Evolutionary conservation across 2,329 filamentous ascomycete genomes (phyloP).

Genomic region (Ceratocystis cacaofunesta): DNA sequence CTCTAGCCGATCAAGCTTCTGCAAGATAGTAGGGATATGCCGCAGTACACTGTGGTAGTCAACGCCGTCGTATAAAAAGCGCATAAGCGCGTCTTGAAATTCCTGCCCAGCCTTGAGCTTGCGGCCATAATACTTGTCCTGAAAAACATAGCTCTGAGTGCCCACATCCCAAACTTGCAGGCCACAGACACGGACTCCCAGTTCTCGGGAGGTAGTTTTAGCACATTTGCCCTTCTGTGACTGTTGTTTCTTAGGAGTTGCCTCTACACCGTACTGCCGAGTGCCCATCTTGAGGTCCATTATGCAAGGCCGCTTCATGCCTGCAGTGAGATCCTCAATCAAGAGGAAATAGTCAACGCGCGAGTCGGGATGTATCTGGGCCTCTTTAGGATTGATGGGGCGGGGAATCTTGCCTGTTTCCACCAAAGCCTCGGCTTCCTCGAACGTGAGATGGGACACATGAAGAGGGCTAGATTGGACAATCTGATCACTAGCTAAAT

Average conservation of each 20-base stretch:
- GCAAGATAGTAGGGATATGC: constrained; percentile 75
- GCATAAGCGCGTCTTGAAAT: constrained; percentile 74
- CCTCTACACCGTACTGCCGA: constrained; percentile 87
- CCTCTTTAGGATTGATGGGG: constrained; percentile 64
- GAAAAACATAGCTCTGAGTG: constrained; percentile 75
- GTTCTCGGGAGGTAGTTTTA: constrained; percentile 74
- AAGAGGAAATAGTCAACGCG: constrained; percentile 87
- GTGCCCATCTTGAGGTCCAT: constrained; percentile 99
- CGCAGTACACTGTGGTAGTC: constrained; percentile 65
- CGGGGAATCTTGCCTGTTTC: constrained; percentile 32
- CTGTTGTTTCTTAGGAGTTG: constrained; percentile 76
- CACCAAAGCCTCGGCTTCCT: constrained; percentile 13
- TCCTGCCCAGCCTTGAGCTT: constrained; percentile 73
- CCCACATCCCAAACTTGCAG: constrained; percentile 90
- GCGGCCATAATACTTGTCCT: constrained; percentile 95
- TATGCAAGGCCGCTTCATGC: constrained; percentile 92
- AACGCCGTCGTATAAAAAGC: constrained; percentile 82
- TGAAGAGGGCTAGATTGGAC: constrained; percentile 14
- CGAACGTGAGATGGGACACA: constrained; percentile 15
- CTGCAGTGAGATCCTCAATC: constrained; percentile 85
- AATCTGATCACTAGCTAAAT: not conserved
- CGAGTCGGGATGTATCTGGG: constrained; percentile 44
- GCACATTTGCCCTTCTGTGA: constrained; percentile 90
- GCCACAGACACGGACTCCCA: constrained; percentile 87
- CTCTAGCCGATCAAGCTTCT: constrained; percentile 72